Evolutionary conservation across 2,329 filamentous ascomycete species (phyloP).

Genomic region (Aureobasidium sp.): DNA sequence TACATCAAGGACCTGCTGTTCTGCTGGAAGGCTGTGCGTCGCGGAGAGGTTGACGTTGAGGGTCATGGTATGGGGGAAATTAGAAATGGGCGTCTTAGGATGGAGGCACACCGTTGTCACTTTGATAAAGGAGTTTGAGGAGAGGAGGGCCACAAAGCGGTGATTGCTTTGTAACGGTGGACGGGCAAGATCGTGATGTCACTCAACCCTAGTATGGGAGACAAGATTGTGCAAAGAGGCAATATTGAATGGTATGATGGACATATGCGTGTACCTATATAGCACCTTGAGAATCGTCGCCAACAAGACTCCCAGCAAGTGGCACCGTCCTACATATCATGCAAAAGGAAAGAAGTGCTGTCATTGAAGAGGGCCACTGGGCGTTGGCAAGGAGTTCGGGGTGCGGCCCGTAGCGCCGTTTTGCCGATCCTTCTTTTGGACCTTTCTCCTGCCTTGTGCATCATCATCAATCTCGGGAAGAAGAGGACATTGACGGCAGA

Average conservation of each 20-base stretch:
- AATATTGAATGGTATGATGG: too few relatives aligned
- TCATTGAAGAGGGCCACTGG: too few relatives aligned
- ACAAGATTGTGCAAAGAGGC: too few relatives aligned
- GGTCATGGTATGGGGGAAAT: neutral
- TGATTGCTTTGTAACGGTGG: neutral
- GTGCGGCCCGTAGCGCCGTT: neutral
- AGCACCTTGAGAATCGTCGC: neutral
- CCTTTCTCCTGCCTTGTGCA: neutral
- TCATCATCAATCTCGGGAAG: neutral
- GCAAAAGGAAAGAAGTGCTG: neutral
- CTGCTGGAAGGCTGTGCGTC: neutral
- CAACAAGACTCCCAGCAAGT: neutral
- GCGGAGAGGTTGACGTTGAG: neutral
- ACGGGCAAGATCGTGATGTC: neutral
- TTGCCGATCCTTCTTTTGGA: slow-evolving; percentile 1
- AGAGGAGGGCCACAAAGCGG: neutral
- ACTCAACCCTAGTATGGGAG: neutral
- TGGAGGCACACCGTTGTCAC: neutral
- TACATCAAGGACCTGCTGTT: neutral
- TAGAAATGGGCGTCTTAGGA: neutral
- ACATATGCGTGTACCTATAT: neutral
- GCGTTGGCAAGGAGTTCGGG: neutral
- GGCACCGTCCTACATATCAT: neutral
- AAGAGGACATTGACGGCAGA: neutral
- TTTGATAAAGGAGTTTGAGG: slow-evolving; percentile 3